Evolutionary conservation across 306 rosid genomes (phyloP), one percentile per base, ranked within the genome.

Genomic region (Potentilla sterilis): DNA sequence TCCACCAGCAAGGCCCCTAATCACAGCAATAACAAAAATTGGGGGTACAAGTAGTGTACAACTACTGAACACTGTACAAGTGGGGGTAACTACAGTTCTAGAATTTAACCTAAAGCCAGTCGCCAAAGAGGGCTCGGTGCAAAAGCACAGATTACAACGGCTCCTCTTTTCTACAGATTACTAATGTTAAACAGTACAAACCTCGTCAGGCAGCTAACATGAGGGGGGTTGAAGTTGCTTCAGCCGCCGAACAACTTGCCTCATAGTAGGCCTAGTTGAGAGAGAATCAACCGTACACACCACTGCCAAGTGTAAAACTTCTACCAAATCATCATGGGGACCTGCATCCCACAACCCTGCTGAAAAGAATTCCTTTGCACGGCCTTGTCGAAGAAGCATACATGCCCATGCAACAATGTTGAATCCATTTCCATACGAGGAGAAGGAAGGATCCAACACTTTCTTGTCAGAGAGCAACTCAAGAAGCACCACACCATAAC

Each of bases 401-500:
- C 96, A 88, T 44, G 89, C 93, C 96, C 93, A 93, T 12, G 91
- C 92, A 43, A 93, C 98, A 11, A 93, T 93, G 83, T 93, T 93
- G 87, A 93, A 93, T 37, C 98, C 98, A 70, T 93, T 91, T 44
- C 98, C 97, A 44, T 81, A 93, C 0, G 91, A 77, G 34, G 96
- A 93, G 75, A 93, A 93, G 2, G 98, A 93, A 51, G 97, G 98
- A 80, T 93, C 98, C 73, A 93, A 75, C 15, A 93, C 96, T 79
- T 93, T 93, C 88, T 93, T 93, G 84, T 93, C 98, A 0, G 98
- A 93, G 35, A 93, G 94, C 46, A 93, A 78, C 83, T 93, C 98
- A 0, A 93, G 89, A 74, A 93, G 98, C 75, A 93, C 98, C 67
- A 93, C 98, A n/a, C 98, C 98, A 16, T 93, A 93, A 81, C 98